Evolutionary conservation across 306 rosid species (phyloP).

Genomic region (Inga oerstediana): DNA sequence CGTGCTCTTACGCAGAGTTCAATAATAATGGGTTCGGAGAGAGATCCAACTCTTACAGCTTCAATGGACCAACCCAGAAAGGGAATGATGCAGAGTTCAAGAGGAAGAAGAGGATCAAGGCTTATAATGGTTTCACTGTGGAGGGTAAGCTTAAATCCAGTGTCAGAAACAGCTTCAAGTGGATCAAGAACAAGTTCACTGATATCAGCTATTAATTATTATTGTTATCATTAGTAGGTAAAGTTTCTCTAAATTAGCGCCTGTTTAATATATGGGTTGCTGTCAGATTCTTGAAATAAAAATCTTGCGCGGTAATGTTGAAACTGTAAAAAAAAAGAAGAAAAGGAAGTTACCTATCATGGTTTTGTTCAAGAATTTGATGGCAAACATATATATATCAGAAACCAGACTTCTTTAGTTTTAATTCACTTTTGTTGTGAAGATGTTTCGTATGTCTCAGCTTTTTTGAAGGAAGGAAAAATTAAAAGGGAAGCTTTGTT

Average conservation of each 20-base stretch:
- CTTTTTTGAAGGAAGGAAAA: neutral
- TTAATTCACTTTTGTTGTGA: neutral
- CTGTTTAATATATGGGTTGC: neutral
- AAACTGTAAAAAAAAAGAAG: neutral
- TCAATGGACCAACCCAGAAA: conserved; percentile 63
- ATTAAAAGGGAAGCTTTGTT: neutral
- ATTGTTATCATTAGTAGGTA: neutral
- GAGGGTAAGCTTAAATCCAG: conserved; percentile 71
- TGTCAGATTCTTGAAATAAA: neutral
- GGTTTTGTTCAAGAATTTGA: neutral
- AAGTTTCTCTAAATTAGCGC: neutral
- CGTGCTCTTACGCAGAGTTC: conserved; percentile 56
- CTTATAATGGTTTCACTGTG: conserved; percentile 55
- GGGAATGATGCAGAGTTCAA: conserved; percentile 69
- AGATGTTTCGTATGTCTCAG: neutral
- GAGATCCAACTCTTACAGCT: conserved; percentile 58
- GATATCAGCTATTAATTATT: conserved; percentile 36
- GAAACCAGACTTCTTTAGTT: neutral
- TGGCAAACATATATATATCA: neutral
- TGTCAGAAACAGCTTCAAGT: conserved; percentile 67
- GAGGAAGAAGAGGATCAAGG: conserved; percentile 79
- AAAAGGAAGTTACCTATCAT: neutral
- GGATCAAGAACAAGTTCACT: conserved; percentile 80
- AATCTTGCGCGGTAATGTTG: neutral
- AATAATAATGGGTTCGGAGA: conserved; percentile 41